A percentile compares a stretch with the other conserved stretches of the same genome.
These are phyloP conservation scores for Neurospora discreta DNA, from an alignment of 495 filamentous ascomycete species.

Conservation along the genomic window DNA sequence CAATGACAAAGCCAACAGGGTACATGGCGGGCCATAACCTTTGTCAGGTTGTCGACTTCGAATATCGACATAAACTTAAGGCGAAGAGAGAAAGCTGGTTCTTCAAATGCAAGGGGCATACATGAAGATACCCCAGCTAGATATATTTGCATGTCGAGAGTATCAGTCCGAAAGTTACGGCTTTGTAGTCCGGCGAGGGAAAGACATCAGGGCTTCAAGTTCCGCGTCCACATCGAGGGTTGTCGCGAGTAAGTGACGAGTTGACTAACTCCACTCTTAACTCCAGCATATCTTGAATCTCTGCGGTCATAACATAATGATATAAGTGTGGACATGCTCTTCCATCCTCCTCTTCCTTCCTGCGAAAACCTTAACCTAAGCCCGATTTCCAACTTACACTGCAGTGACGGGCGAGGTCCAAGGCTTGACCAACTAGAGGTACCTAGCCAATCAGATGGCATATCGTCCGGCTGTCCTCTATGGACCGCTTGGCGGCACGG, in stretches of 20 bases:
- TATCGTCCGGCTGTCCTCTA: neutral
- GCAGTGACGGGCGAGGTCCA: too few relatives aligned
- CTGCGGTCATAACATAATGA: neutral
- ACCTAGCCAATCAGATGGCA: conserved; percentile 8
- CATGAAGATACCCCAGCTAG: neutral
- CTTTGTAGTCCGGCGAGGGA: neutral
- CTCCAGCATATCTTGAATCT: neutral
- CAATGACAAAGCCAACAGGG: neutral
- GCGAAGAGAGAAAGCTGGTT: neutral
- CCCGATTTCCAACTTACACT: neutral
- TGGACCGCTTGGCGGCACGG: neutral
- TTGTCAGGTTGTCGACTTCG: neutral
- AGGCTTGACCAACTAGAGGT: too few relatives aligned
- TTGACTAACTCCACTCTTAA: neutral
- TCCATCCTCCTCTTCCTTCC: neutral
- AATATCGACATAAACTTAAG: neutral
- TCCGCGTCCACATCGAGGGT: neutral
- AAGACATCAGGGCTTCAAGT: neutral
- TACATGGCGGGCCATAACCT: neutral
- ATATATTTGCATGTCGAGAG: neutral
- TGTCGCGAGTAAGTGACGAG: neutral
- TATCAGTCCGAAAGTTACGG: neutral
- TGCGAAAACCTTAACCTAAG: neutral
- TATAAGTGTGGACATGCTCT: neutral
- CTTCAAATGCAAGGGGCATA: neutral